Evolutionary conservation across 108 stramenopile genomes (phyloP).

Genomic region (Discostella stelligeroides): DNA sequence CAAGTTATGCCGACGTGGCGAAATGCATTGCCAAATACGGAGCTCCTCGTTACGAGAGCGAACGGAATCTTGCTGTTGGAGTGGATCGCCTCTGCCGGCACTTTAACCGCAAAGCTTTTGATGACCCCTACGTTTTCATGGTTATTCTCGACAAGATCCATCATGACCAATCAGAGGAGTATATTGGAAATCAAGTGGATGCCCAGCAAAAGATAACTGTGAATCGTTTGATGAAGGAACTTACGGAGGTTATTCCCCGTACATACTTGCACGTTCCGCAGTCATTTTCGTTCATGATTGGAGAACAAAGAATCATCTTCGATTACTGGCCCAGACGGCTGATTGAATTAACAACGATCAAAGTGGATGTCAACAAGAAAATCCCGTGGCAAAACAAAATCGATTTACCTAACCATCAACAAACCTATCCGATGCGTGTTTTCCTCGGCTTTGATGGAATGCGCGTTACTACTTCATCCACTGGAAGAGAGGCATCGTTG

Average conservation of each 20-base stretch:
- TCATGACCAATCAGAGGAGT: constrained; percentile 18
- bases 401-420: constrained; percentile 3
- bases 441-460: constrained; percentile 43
- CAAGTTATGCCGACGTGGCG: constrained; percentile 14
- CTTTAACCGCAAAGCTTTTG: constrained; percentile 23
- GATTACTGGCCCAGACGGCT: constrained; percentile 51
- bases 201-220: constrained; percentile 31
- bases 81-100: constrained; percentile 50
- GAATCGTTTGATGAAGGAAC: constrained; percentile 28
- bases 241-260: constrained; percentile 45
- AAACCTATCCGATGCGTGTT: constrained; percentile 25
- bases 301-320: constrained; percentile 23
- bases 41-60: neutral
- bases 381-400: constrained; percentile 4
- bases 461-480: constrained; percentile 1
- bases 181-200: constrained; percentile 18
- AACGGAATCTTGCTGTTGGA: constrained; percentile 29
- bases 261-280: constrained; percentile 64
- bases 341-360: constrained; percentile 58
- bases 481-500: constrained; percentile 29
- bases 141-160: constrained; percentile 37
- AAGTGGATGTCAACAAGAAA: constrained; percentile 37
- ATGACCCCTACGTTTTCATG: constrained; percentile 31
- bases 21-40: constrained; percentile 35
- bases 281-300: constrained; percentile 41